A percentile compares a stretch with the other conserved stretches of the same genome.
These are phyloP conservation scores for Syzygium aqueum DNA, from an alignment of 345 rosid species.

Conservation along the genomic window DNA sequence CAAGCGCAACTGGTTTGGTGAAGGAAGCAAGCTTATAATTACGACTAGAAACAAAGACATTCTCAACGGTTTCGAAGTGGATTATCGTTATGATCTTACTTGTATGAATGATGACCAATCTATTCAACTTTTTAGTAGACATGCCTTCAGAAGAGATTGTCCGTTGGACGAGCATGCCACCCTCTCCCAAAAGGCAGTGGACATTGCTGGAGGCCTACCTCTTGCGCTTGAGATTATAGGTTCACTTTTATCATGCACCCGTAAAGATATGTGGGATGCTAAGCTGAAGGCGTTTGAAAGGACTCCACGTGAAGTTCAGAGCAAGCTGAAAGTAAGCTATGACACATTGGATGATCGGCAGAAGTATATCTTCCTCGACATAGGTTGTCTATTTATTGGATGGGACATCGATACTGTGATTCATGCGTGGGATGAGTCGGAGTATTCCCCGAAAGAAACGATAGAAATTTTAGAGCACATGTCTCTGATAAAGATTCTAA, in stretches of 20 bases:
- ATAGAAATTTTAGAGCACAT: not conserved
- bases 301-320: not conserved
- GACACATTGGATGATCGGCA: not conserved
- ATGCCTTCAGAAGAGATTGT: not conserved
- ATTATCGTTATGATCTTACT: not conserved
- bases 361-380: not conserved
- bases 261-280: not conserved
- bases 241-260: not conserved
- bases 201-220: not conserved
- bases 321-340: not conserved
- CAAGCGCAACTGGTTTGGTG: not conserved
- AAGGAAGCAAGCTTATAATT: not conserved
- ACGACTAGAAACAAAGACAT: not conserved
- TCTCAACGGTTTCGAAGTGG: not conserved
- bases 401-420: not conserved
- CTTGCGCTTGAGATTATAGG: not conserved
- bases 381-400: not conserved
- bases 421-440: not conserved
- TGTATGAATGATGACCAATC: not conserved
- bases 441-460: not conserved
- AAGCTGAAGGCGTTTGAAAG: not conserved
- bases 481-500: not conserved
- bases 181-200: not conserved
- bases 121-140: not conserved
- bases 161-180: not conserved